These are phyloP conservation scores for Metschnikowia henanensis DNA, from an alignment of 805 yeast genomes.

Conservation along the genomic window DNA sequence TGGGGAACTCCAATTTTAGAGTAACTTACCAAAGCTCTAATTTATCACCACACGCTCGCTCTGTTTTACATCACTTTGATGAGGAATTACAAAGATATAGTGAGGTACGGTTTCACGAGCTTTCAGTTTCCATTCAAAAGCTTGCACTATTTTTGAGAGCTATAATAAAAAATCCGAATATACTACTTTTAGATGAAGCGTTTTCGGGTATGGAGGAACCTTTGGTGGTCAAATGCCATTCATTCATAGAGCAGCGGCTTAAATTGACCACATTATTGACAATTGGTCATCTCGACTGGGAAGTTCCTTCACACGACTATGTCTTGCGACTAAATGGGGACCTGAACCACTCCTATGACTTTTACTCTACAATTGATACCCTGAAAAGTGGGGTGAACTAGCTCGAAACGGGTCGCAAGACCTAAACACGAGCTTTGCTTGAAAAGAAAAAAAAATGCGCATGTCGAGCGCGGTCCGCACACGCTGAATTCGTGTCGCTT, in stretches of 20 bases:
- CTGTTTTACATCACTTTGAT: conserved; percentile 23
- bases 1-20: conserved; percentile 59
- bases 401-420: no score
- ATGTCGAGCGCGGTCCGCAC: no score
- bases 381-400: neutral
- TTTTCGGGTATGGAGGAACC: conserved; percentile 75
- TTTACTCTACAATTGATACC: neutral
- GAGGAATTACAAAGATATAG: conserved; percentile 34
- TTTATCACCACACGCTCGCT: conserved; percentile 16
- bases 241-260: conserved; percentile 23
- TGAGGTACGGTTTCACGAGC: conserved; percentile 48
- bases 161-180: conserved; percentile 70
- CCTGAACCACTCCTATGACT: conserved; percentile 23
- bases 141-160: conserved; percentile 75
- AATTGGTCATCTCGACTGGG: conserved; percentile 83
- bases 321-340: conserved; percentile 34
- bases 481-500: neutral
- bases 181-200: conserved; percentile 88
- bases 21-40: conserved; percentile 36
- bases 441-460: no score
- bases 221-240: conserved; percentile 35
- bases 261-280: conserved; percentile 63
- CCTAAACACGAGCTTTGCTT: no score
- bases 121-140: conserved; percentile 76
- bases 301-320: conserved; percentile 69